Percentiles rank a stretch among this genome's conserved stretches.
phyloP scores from a whole-genome alignment of 768 basidiomycete genomes.

The Auriculariales sp. region DNA sequence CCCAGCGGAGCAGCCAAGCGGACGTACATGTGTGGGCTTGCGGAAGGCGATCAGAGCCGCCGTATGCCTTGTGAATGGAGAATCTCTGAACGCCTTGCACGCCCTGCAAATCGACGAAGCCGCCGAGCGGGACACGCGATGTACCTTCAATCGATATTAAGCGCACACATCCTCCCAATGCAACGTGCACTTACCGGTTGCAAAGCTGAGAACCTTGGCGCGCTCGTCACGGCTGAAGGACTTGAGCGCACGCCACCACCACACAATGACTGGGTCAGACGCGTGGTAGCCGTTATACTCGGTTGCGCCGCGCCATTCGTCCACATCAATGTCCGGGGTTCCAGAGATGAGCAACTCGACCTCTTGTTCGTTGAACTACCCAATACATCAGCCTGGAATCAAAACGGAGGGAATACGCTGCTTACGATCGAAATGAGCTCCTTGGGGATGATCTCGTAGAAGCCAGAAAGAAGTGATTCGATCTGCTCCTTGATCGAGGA shows the following conservation, averaged over 20 bases:
- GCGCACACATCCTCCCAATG: not conserved
- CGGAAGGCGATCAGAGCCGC: conserved; percentile 68
- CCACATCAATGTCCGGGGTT: conserved; percentile 96
- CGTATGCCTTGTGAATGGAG: conserved; percentile 90
- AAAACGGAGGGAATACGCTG: conserved; percentile 7
- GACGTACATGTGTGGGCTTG: conserved; percentile 80
- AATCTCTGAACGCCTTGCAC: conserved; percentile 90
- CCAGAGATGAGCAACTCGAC: conserved; percentile 90
- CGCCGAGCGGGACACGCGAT: conserved; percentile 84
- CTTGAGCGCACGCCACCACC: conserved; percentile 99
- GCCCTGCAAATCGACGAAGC: conserved; percentile 90
- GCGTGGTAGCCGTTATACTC: conserved; percentile 81
- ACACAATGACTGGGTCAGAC: conserved; percentile 89
- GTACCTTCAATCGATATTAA: conserved; percentile 30
- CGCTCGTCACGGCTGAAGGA: conserved; percentile 95
- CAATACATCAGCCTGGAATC: conserved; percentile 11
- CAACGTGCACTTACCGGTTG: conserved; percentile 31
- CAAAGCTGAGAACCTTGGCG: conserved; percentile 94
- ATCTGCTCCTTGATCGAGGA: conserved; percentile 95
- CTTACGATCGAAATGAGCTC: conserved; percentile 85
- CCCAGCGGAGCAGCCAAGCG: not conserved
- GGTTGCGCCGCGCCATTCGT: conserved; percentile 89
- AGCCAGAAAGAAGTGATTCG: conserved; percentile 74
- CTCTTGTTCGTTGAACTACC: conserved; percentile 86
- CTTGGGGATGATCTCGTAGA: conserved; percentile 97